Evolutionary conservation across 352 stramenopile species (phyloP).

Genomic region (Pythium phragmitis): DNA sequence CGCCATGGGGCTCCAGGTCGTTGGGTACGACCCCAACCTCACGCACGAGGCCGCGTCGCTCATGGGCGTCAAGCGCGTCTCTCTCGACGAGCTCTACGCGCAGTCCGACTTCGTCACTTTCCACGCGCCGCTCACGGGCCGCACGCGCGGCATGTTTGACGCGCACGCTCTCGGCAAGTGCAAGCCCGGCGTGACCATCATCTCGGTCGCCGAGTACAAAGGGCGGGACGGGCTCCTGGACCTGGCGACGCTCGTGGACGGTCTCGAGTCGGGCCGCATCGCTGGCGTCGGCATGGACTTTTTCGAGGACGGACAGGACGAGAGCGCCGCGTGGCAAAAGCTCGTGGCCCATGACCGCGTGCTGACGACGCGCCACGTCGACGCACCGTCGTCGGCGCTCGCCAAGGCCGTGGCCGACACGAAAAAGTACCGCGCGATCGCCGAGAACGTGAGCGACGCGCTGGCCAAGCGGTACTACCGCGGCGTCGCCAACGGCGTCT

Average conservation of each 20-base stretch:
- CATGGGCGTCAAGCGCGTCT: conserved; percentile 63
- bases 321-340: conserved; percentile 39
- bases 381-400: conserved; percentile 71
- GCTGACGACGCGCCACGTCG: conserved; percentile 87
- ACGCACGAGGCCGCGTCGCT: conserved; percentile 59
- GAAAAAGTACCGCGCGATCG: conserved; percentile 72
- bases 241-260: conserved; percentile 66
- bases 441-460: conserved; percentile 77
- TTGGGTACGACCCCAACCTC: conserved; percentile 74
- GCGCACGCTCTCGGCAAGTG: conserved; percentile 79
- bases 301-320: conserved; percentile 33
- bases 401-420: conserved; percentile 51
- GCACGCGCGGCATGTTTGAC: conserved; percentile 89
- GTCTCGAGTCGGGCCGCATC: conserved; percentile 75
- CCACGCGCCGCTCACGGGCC: conserved; percentile 94
- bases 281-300: conserved; percentile 84
- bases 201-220: conserved; percentile 81
- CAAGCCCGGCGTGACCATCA: conserved; percentile 89
- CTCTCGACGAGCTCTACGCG: conserved; percentile 63
- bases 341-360: conserved; percentile 88
- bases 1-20: conserved; percentile 67
- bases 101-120: conserved; percentile 92
- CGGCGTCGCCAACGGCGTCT: conserved; percentile 81
- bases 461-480: conserved; percentile 68
- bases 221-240: conserved; percentile 78